Evolutionary conservation across 1,284 basidiomycete species (phyloP).

Genomic region (Ganoderma sinense): DNA sequence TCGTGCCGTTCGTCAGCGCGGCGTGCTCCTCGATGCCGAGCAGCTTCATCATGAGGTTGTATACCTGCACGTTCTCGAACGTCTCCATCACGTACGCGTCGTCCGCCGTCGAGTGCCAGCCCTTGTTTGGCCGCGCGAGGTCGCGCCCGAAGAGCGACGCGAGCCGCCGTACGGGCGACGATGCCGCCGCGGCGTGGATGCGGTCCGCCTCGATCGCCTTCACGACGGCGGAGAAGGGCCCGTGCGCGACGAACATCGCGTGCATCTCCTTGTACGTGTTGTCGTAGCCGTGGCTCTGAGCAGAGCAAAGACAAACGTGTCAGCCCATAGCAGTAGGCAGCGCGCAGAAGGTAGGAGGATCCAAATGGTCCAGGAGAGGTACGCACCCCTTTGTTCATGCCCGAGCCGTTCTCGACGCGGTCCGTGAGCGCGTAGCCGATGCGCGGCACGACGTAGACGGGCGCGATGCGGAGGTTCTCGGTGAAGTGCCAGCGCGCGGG

Average conservation of each 20-base stretch:
- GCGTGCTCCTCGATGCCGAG: constrained; percentile 67
- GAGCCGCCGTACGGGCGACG: constrained; percentile 16
- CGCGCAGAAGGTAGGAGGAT: background rate
- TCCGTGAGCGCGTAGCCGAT: constrained; percentile 80
- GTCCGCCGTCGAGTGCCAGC: constrained; percentile 71
- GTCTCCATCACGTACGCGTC: constrained; percentile 79
- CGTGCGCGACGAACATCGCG: constrained; percentile 90
- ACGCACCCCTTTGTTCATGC: constrained; percentile 81
- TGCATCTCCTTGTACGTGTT: constrained; percentile 82
- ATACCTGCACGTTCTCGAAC: constrained; percentile 87
- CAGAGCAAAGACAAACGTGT: background rate
- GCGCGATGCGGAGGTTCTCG: constrained; percentile 78
- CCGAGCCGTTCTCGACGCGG: constrained; percentile 63
- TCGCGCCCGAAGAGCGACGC: constrained; percentile 34
- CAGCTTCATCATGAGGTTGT: constrained; percentile 81
- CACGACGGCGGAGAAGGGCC: constrained; percentile 78
- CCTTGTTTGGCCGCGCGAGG: constrained; percentile 50
- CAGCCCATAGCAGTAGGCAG: background rate
- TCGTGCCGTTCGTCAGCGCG: constrained; percentile 79
- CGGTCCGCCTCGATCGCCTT: constrained; percentile 59
- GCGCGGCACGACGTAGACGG: constrained; percentile 85
- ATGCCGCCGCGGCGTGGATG: constrained; percentile 26
- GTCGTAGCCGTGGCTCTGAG: constrained; percentile 86
- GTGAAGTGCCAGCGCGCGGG: constrained; percentile 82
- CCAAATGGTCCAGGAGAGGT: background rate